Conservation (phyloP, 495 filamentous ascomycete species). For the Aspergillus bertholletiae region DNA sequence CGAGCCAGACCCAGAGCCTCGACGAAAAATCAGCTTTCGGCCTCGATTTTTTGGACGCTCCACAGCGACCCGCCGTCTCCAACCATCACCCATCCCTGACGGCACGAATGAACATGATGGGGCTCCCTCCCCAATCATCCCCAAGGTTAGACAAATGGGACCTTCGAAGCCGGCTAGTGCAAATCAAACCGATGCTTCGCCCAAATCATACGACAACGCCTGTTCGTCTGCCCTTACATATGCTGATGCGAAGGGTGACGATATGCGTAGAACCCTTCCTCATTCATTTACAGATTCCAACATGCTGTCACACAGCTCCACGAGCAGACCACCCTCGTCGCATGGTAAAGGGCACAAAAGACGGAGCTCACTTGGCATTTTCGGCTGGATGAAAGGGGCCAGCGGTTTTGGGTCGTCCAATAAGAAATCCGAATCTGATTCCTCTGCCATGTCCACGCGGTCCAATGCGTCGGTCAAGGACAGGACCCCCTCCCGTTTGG, state of each 20-base stretch:
- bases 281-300: slow-evolving; percentile 30
- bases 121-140: slow-evolving; percentile 36
- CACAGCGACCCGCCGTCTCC: slow-evolving; percentile 18
- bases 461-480: background rate
- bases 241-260: slow-evolving; percentile 5
- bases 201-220: slow-evolving; percentile 9
- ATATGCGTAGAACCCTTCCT: slow-evolving; percentile 13
- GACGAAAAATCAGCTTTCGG: slow-evolving; percentile 34
- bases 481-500: slow-evolving; percentile 8
- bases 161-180: background rate
- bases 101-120: slow-evolving; percentile 25
- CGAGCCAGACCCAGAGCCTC: slow-evolving; percentile 23
- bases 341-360: slow-evolving; percentile 34
- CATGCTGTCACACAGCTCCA: slow-evolving; percentile 17
- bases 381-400: slow-evolving; percentile 44
- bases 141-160: slow-evolving; percentile 19
- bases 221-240: slow-evolving; percentile 10
- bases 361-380: slow-evolving; percentile 38
- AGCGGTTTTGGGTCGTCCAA: slow-evolving; percentile 24
- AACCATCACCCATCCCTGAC: slow-evolving; percentile 27
- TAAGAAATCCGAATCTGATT: slow-evolving; percentile 19
- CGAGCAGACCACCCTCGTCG: slow-evolving; percentile 25
- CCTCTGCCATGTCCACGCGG: slow-evolving; percentile 10
- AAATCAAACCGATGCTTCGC: slow-evolving; percentile 17
- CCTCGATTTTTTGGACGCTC: slow-evolving; percentile 36